Base-by-base conservation (phyloP, 495 filamentous ascomycete genomes). In the Aspergillus saccharolyticus region DNA sequence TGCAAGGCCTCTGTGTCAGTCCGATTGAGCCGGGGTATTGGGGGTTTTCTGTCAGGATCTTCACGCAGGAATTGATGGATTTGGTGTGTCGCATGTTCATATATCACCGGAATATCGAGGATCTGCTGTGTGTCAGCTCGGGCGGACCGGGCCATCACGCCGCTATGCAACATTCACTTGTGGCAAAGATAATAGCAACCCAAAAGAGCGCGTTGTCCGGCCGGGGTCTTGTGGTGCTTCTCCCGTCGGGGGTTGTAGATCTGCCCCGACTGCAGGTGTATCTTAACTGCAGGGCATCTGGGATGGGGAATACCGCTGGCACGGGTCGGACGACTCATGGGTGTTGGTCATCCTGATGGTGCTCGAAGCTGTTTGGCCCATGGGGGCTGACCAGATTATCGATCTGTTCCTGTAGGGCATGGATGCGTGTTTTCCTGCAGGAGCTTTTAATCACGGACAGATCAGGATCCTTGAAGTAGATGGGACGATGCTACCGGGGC, bases 341-440 rank as follows among this genome's bases (percentile, higher is more conserved):
- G 46, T 21, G 21, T 19, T 18, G 8, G 28, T 25, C 9, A 5
- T 28, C 3, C 7, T 30, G 33, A 18, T 21, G 30, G 21, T 1
- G 10, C n/a, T 0, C n/a, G n/a, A 19, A 18, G 16, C 28, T 18
- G 19, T 7, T 42, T 22, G 33, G 14, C 33, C n/a, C 39, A 1
- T 46, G 20, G 30, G 51, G 46, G 1, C 30, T 25, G 15, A 39
- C 45, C 4, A 57, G 39, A 2, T 45, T 33, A 44, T 57, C 47
- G n/a, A 57, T 51, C 19, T 51, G 46, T 7, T 57, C 47, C n/a
- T 57, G 55, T 0, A 57, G 33, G 15, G 25, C 17, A 44, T 57
- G 46, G 18, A 57, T 43, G n/a, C 55, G 55, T 19, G 45, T 57
- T 39, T 57, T 51, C 21, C 30, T 51, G 45, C 24, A 24, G 46